These are phyloP conservation scores for Lunularia cruciata DNA, from an alignment of 225 moss, liverwort and hornwort genomes.

Conservation along the genomic window DNA sequence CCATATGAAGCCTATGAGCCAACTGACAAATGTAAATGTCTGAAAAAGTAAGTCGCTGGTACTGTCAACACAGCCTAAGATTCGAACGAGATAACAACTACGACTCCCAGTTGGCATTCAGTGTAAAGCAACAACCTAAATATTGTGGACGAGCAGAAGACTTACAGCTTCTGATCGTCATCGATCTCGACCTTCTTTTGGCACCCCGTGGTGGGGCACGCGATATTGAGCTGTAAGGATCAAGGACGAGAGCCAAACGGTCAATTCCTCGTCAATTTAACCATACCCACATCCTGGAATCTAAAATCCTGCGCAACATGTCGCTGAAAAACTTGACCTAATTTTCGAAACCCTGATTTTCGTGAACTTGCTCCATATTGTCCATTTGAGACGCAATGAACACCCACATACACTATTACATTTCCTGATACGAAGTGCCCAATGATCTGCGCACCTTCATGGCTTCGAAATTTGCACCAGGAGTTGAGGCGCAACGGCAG, in stretches of 20 bases:
- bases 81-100: not conserved
- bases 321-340: not conserved
- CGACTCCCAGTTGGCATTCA: not conserved
- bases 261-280: not conserved
- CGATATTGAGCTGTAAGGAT: slow-evolving; percentile 28
- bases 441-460: not conserved
- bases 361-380: not conserved
- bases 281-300: not conserved
- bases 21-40: too few species aligned
- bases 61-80: not conserved
- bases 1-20: too few species aligned
- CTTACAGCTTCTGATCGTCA: slow-evolving; percentile 40
- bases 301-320: not conserved
- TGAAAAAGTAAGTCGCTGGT: not conserved
- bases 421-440: too few species aligned
- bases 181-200: slow-evolving; percentile 40
- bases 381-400: not conserved
- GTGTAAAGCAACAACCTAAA: too few species aligned
- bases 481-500: not conserved
- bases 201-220: slow-evolving; percentile 39
- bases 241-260: not conserved
- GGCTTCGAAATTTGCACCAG: not conserved
- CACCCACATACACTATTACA: too few species aligned
- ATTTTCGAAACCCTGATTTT: not conserved
- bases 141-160: not conserved